phyloP scores from a whole-genome alignment of 2,329 filamentous ascomycete species.

The Orbilia oligospora region DNA sequence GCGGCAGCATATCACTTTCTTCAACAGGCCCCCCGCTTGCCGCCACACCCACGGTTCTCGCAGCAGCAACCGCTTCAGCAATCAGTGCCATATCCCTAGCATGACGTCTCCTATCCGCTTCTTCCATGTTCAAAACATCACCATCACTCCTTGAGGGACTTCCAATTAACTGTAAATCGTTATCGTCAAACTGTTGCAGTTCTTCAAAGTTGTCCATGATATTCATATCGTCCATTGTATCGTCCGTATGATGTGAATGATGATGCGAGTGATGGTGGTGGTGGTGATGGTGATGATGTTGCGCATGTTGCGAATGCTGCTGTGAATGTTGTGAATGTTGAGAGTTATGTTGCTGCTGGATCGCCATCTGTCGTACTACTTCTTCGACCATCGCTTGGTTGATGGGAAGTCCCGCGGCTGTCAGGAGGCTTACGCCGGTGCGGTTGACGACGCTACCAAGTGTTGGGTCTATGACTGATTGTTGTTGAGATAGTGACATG shows the following conservation, averaged over 20 bases:
- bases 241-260: slow-evolving; percentile 33
- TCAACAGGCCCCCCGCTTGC: slow-evolving; percentile 16
- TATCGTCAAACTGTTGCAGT: slow-evolving; percentile 54
- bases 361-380: slow-evolving; percentile 53
- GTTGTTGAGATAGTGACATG: slow-evolving; percentile 55
- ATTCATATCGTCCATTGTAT: slow-evolving; percentile 54
- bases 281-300: slow-evolving; percentile 32
- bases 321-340: slow-evolving; percentile 42
- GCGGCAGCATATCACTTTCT: slow-evolving; percentile 31
- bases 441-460: slow-evolving; percentile 32
- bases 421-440: slow-evolving; percentile 10
- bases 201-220: slow-evolving; percentile 55
- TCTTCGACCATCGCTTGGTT: slow-evolving; percentile 63
- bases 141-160: slow-evolving; percentile 34
- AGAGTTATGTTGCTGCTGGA: slow-evolving; percentile 45
- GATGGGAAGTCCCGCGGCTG: slow-evolving; percentile 39
- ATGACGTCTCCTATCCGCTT: slow-evolving; percentile 9
- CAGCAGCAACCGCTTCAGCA: slow-evolving; percentile 29
- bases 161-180: slow-evolving; percentile 42
- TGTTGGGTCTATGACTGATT: slow-evolving; percentile 41
- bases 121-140: slow-evolving; percentile 35
- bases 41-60: slow-evolving; percentile 1
- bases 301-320: slow-evolving; percentile 36
- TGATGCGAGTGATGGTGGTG: slow-evolving; percentile 25
- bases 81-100: slow-evolving; percentile 38